Conservation (phyloP, 768 basidiomycete genomes). For the Sporobolomyces pararoseus region DNA sequence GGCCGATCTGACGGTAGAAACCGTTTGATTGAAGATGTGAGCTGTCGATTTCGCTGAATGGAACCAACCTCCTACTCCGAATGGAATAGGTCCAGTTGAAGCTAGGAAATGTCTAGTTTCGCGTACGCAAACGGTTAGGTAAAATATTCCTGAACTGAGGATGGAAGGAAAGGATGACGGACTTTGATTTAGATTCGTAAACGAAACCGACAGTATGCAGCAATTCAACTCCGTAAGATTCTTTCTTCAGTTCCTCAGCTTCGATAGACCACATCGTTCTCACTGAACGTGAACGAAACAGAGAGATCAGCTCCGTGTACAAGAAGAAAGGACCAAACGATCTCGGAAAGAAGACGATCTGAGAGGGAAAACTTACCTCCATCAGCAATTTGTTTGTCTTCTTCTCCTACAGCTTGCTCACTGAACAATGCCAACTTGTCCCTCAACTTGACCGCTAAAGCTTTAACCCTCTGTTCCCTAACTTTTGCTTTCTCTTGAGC, state of each 20-base stretch:
- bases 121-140: neutral
- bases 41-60: conserved; percentile 90
- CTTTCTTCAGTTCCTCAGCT: conserved; percentile 64
- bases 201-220: conserved; percentile 82
- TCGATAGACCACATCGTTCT: conserved; percentile 45
- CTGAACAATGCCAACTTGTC: conserved; percentile 82
- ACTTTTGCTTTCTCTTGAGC: conserved; percentile 66
- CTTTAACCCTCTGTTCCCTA: conserved; percentile 69
- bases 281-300: neutral
- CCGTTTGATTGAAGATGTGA: conserved; percentile 68
- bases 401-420: conserved; percentile 58
- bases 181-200: conserved; percentile 62
- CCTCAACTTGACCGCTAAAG: conserved; percentile 71
- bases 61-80: conserved; percentile 83
- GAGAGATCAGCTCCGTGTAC: no score
- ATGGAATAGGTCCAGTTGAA: conserved; percentile 58
- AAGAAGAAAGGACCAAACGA: no score
- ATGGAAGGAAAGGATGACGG: conserved; percentile 1
- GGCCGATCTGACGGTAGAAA: conserved; percentile 52
- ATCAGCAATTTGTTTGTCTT: conserved; percentile 65
- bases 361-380: conserved; percentile 55
- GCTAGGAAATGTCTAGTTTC: conserved; percentile 76
- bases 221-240: conserved; percentile 82
- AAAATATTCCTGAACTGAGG: neutral
- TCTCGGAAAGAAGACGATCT: neutral